Conservation (phyloP, 805 yeast species). For the Tetrapisispora taiwanensis region DNA sequence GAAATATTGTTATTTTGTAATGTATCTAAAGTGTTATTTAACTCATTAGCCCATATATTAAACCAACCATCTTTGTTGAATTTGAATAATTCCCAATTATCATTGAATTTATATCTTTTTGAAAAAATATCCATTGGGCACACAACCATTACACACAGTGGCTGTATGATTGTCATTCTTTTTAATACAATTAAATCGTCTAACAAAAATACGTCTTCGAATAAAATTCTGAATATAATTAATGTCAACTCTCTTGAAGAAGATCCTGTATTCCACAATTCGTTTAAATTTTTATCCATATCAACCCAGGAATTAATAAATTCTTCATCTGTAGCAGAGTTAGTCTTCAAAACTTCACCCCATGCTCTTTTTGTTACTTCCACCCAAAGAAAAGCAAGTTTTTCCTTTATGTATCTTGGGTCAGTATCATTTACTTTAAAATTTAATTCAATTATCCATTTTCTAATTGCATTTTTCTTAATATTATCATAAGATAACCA, state of each 20-base stretch:
- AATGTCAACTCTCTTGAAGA: conserved; percentile 68
- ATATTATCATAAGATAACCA: conserved; percentile 47
- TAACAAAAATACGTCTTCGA: conserved; percentile 84
- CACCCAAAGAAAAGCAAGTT: conserved; percentile 84
- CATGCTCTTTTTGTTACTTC: conserved; percentile 82
- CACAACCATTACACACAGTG: conserved; percentile 74
- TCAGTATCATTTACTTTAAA: conserved; percentile 49
- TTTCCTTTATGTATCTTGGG: conserved; percentile 85
- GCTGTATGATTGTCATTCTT: conserved; percentile 65
- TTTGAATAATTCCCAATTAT: conserved; percentile 43
- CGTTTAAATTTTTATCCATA: conserved; percentile 71
- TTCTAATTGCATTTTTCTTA: conserved; percentile 57
- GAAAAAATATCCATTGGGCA: conserved; percentile 60
- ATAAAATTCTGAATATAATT: conserved; percentile 71
- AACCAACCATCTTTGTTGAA: conserved; percentile 82
- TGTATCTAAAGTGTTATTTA: conserved; percentile 35
- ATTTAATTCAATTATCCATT: conserved; percentile 78
- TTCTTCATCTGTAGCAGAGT: conserved; percentile 31
- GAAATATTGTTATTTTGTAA: conserved; percentile 14
- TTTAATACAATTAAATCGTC: conserved; percentile 87
- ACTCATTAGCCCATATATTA: conserved; percentile 50
- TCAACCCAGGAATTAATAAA: conserved; percentile 65
- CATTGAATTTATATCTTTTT: conserved; percentile 48
- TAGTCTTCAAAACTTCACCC: conserved; percentile 57
- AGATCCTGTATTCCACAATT: conserved; percentile 58